These are phyloP conservation scores for Tephrocybe rancida DNA, from an alignment of 768 basidiomycete species.

Conservation along the genomic window DNA sequence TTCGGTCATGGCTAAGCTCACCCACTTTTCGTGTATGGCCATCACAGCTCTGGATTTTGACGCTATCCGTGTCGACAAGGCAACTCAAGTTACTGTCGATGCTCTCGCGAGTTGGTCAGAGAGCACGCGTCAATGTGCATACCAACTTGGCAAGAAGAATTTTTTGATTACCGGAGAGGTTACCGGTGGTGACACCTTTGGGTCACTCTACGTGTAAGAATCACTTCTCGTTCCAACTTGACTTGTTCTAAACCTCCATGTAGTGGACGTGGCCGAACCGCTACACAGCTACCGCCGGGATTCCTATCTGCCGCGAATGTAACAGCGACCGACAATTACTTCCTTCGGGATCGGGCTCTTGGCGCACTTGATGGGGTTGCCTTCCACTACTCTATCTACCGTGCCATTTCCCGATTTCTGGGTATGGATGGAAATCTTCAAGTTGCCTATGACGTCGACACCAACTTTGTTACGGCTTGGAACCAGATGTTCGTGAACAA, in stretches of 20 bases:
- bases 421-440: constrained; percentile 96
- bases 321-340: constrained; percentile 64
- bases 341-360: constrained; percentile 66
- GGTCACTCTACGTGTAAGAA: constrained; percentile 79
- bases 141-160: constrained; percentile 73
- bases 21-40: constrained; percentile 81
- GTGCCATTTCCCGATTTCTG: constrained; percentile 81
- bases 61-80: constrained; percentile 94
- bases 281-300: constrained; percentile 64
- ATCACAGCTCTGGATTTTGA: constrained; percentile 90
- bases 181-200: constrained; percentile 92
- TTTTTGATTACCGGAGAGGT: constrained; percentile 94
- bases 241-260: not conserved
- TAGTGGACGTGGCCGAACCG: constrained; percentile 89
- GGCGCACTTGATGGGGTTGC: constrained; percentile 79
- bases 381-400: constrained; percentile 95
- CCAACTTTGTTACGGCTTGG: constrained; percentile 89
- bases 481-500: constrained; percentile 89
- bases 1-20: constrained; percentile 74
- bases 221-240: not conserved
- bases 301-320: constrained; percentile 72
- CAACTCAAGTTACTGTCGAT: constrained; percentile 87
- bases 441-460: constrained; percentile 83
- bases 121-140: constrained; percentile 75
- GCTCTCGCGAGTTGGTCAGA: constrained; percentile 79